phyloP scores from a whole-genome alignment of 1,284 basidiomycete genomes.

The Entoloma clypeatum region DNA sequence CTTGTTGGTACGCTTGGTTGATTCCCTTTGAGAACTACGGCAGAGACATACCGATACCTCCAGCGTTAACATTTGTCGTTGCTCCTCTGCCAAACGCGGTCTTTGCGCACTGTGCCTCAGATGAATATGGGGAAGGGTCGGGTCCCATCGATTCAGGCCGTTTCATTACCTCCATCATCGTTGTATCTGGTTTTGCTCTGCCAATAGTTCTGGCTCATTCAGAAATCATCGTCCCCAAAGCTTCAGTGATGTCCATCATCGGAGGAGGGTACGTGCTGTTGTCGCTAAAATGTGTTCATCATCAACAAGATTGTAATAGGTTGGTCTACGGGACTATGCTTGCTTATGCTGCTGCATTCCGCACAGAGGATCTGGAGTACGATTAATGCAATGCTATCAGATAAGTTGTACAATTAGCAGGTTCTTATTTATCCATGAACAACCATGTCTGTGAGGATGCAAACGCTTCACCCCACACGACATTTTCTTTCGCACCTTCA shows the following conservation, averaged over 20 bases:
- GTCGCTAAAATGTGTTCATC: conserved; percentile 3
- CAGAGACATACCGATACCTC: background rate
- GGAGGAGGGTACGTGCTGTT: conserved; percentile 73
- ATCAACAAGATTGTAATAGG: conserved; percentile 33
- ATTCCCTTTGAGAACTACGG: background rate
- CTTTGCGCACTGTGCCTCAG: conserved; percentile 78
- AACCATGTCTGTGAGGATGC: background rate
- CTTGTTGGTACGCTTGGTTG: conserved; percentile 77
- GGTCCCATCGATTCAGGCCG: conserved; percentile 80
- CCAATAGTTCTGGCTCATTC: conserved; percentile 93
- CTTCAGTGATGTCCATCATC: conserved; percentile 91
- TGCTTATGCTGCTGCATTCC: conserved; percentile 83
- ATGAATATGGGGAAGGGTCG: conserved; percentile 69
- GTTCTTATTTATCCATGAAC: too few relatives aligned
- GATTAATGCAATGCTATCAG: conserved; percentile 39
- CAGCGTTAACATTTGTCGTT: conserved; percentile 92
- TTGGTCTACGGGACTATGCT: conserved; percentile 94
- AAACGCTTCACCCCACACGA: background rate
- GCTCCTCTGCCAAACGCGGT: conserved; percentile 95
- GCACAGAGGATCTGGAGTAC: conserved; percentile 70
- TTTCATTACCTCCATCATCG: conserved; percentile 88
- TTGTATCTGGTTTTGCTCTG: conserved; percentile 91
- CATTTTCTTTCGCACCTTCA: background rate
- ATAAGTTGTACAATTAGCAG: conserved; percentile 12
- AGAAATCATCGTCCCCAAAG: conserved; percentile 79